These are phyloP conservation scores for Lathyrus oleraceus DNA, from an alignment of 306 rosid species.

Conservation along the genomic window DNA sequence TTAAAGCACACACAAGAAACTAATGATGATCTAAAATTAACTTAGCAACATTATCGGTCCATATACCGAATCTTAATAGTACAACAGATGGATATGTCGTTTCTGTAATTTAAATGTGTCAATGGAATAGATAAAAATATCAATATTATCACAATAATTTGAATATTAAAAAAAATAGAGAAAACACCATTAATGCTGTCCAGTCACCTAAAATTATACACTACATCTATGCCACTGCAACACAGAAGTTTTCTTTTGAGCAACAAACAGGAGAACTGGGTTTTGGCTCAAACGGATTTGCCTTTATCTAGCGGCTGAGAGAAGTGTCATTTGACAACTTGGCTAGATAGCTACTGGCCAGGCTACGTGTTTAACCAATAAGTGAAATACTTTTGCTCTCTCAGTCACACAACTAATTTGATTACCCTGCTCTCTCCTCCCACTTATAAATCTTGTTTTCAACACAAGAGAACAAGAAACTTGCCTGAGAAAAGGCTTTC, in stretches of 20 bases:
- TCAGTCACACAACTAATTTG: neutral
- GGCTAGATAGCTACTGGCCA: neutral
- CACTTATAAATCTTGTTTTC: neutral
- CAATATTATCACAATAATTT: neutral
- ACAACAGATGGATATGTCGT: neutral
- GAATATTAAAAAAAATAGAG: neutral
- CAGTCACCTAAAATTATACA: neutral
- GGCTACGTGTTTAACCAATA: neutral
- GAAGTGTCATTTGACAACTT: conserved; percentile 1
- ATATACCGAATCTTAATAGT: neutral
- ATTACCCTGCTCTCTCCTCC: neutral
- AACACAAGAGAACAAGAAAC: neutral
- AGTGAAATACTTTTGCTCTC: neutral
- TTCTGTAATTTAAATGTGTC: neutral
- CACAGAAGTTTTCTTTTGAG: neutral
- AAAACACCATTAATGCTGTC: neutral
- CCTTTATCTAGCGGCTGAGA: neutral
- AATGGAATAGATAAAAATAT: neutral
- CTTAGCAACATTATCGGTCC: neutral
- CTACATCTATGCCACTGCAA: neutral
- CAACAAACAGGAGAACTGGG: neutral
- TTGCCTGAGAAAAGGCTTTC: neutral
- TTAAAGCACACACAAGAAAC: neutral
- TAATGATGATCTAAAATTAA: neutral
- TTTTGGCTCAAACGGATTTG: neutral